These are phyloP conservation scores for Metschnikowia reukaufii DNA, from an alignment of 805 yeast genomes.

Conservation along the genomic window DNA sequence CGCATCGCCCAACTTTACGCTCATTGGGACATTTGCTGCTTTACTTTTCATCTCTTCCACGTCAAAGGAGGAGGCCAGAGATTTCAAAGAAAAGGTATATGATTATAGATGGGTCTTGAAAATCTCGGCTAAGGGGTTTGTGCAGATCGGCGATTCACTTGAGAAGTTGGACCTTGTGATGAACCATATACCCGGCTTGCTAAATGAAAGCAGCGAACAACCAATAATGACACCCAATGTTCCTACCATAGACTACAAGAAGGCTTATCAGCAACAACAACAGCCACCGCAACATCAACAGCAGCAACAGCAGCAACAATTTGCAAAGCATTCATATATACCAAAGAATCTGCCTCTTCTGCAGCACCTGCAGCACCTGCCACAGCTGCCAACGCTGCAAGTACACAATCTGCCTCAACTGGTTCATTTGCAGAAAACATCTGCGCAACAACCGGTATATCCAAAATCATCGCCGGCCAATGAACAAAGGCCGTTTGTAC, in stretches of 20 bases:
- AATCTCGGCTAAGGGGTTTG: conserved; percentile 73
- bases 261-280: conserved; percentile 10
- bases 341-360: conserved; percentile 10
- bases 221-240: conserved; percentile 40
- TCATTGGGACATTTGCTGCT: conserved; percentile 87
- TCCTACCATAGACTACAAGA: conserved; percentile 25
- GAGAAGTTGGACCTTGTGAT: conserved; percentile 69
- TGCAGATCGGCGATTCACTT: conserved; percentile 74
- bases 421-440: neutral
- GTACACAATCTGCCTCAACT: conserved; percentile 6
- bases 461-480: conserved; percentile 6
- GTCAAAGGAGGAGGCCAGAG: conserved; percentile 57
- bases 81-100: conserved; percentile 65
- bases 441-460: conserved; percentile 3
- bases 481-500: conserved; percentile 9
- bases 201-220: conserved; percentile 39
- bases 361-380: conserved; percentile 20
- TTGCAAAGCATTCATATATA: conserved; percentile 4
- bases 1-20: conserved; percentile 71
- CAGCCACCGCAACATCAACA: conserved; percentile 9
- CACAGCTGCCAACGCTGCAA: conserved; percentile 12
- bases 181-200: conserved; percentile 71
- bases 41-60: conserved; percentile 69
- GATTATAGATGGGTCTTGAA: conserved; percentile 77
- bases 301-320: conserved; percentile 11